Conservation (phyloP, 257 asterid species). For the Cynanchum wilfordii region DNA sequence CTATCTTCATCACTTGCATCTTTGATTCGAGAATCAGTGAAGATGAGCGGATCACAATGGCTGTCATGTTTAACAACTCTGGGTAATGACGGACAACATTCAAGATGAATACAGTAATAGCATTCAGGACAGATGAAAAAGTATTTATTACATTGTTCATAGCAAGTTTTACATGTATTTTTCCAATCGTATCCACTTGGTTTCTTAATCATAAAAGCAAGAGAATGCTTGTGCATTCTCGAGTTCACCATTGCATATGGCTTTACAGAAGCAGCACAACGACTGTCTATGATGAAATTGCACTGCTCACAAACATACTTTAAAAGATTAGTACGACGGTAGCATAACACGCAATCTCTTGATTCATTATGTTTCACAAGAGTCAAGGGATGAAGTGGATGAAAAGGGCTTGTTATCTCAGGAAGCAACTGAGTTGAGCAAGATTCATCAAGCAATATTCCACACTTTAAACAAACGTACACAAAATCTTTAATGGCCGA, state of each 20-base stretch:
- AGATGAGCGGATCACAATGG: slow-evolving; percentile 9
- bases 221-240: background rate
- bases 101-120: background rate
- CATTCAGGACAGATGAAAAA: background rate
- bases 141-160: background rate
- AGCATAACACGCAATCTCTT: background rate
- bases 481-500: background rate
- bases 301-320: background rate
- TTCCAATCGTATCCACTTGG: background rate
- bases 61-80: slow-evolving; percentile 1
- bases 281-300: background rate
- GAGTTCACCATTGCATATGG: background rate
- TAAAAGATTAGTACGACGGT: background rate
- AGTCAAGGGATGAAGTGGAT: background rate
- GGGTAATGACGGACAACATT: background rate
- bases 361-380: background rate
- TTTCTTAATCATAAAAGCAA: background rate
- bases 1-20: background rate
- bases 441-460: background rate
- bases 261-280: background rate
- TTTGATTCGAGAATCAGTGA: background rate
- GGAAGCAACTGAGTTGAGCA: background rate
- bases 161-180: background rate
- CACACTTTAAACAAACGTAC: background rate
- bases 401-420: background rate